phyloP scores from a whole-genome alignment of 2,329 filamentous ascomycete genomes.

The Pestalotiopsis sp. region DNA sequence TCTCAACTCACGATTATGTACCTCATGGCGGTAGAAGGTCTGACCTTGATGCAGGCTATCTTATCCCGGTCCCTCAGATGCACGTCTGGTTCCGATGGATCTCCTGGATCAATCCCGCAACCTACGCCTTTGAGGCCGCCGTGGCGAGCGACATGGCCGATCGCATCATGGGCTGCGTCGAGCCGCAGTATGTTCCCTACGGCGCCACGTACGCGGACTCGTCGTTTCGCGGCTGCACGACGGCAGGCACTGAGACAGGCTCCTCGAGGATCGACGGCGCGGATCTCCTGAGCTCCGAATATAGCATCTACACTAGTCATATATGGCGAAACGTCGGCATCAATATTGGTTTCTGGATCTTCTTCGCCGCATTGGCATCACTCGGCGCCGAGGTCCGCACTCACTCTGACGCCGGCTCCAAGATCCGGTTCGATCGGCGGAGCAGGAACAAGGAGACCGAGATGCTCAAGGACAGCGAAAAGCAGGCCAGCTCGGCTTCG shows the following conservation, averaged over 20 bases:
- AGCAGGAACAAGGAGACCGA: not conserved
- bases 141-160: conserved; percentile 56
- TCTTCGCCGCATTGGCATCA: conserved; percentile 62
- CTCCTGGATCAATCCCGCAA: conserved; percentile 63
- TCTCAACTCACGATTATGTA: not conserved
- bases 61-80: conserved; percentile 57
- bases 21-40: conserved; percentile 36
- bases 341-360: conserved; percentile 59
- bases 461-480: conserved; percentile 1
- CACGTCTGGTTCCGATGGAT: conserved; percentile 58
- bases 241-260: not conserved
- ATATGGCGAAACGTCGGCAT: conserved; percentile 68
- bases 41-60: conserved; percentile 45
- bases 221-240: conserved; percentile 3
- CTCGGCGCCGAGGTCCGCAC: conserved; percentile 59
- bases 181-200: conserved; percentile 60
- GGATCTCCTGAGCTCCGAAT: conserved; percentile 56
- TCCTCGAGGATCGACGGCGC: conserved; percentile 47
- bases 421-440: conserved; percentile 27
- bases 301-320: conserved; percentile 56
- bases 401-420: conserved; percentile 37
- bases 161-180: conserved; percentile 57
- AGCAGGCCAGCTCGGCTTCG: not conserved
- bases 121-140: conserved; percentile 66
- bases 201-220: conserved; percentile 38